Percentiles rank a stretch among this genome's conserved stretches.
These are phyloP conservation scores for Bremia lactucae DNA, from an alignment of 352 stramenopile species.

Conservation along the genomic window DNA sequence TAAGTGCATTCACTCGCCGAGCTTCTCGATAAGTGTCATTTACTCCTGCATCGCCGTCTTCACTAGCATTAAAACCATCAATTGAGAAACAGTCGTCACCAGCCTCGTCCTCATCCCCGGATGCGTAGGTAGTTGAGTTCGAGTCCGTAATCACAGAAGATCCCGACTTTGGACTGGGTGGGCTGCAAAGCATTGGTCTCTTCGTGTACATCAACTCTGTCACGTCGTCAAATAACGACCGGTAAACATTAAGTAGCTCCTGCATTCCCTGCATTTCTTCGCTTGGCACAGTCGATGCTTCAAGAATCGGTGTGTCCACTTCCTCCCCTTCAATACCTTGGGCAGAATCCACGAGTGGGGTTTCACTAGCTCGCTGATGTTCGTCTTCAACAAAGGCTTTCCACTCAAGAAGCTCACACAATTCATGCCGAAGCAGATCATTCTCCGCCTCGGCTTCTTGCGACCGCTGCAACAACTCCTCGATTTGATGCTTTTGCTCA, in stretches of 20 bases:
- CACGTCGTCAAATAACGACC: constrained; percentile 51
- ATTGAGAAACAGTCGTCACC: constrained; percentile 24
- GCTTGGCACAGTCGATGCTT: constrained; percentile 17
- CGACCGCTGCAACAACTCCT: constrained; percentile 17
- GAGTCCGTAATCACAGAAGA: constrained; percentile 61
- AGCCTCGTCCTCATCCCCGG: constrained; percentile 35
- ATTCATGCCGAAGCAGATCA: constrained; percentile 48
- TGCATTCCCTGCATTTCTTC: constrained; percentile 40
- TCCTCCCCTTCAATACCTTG: constrained; percentile 17
- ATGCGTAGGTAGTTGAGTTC: constrained; percentile 52
- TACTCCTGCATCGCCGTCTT: constrained; percentile 19
- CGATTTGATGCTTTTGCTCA: constrained; percentile 23
- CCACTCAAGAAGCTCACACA: constrained; percentile 67
- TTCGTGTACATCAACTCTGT: constrained; percentile 48
- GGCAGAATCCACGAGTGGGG: constrained; percentile 7
- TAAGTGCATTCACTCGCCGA: constrained; percentile 43
- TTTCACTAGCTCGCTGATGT: constrained; percentile 24
- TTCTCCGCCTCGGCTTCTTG: constrained; percentile 59
- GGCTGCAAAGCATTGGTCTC: constrained; percentile 28
- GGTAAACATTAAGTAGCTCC: constrained; percentile 60
- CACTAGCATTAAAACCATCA: constrained; percentile 24
- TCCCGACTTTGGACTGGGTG: constrained; percentile 39
- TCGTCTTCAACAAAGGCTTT: constrained; percentile 53
- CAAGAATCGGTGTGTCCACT: constrained; percentile 7
- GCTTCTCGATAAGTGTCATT: constrained; percentile 42